Conservation (phyloP, 768 basidiomycete species). For the Rhizopogon vesiculosus region DNA sequence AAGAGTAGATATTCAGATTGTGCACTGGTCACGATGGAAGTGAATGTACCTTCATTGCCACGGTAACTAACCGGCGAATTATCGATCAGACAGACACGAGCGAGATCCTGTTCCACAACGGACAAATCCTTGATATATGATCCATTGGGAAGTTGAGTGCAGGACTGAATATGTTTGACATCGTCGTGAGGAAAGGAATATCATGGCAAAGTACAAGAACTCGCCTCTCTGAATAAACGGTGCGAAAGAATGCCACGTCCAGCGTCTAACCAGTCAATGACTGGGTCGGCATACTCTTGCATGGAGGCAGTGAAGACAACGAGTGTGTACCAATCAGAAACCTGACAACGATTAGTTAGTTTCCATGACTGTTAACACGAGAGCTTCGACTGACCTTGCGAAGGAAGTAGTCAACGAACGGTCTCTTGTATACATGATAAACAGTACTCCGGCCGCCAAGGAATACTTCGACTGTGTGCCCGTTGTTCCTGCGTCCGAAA, state of each 20-base stretch:
- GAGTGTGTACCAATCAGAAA: slow-evolving; percentile 96
- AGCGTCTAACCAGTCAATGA: slow-evolving; percentile 98
- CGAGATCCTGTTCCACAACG: slow-evolving; percentile 83
- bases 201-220: slow-evolving; percentile 24
- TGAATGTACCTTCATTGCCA: slow-evolving; percentile 77
- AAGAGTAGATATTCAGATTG: slow-evolving; percentile 3
- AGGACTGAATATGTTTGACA: slow-evolving; percentile 53
- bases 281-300: slow-evolving; percentile 99
- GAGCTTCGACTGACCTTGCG: slow-evolving; percentile 56
- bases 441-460: slow-evolving; percentile 83
- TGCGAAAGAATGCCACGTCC: slow-evolving; percentile 87
- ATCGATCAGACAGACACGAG: slow-evolving; percentile 92
- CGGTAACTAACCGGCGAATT: slow-evolving; percentile 93
- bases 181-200: slow-evolving; percentile 1
- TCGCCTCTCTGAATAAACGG: slow-evolving; percentile 87
- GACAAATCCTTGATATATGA: slow-evolving; percentile 93
- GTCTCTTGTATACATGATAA: slow-evolving; percentile 98
- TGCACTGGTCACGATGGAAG: not conserved
- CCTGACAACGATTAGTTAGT: slow-evolving; percentile 43
- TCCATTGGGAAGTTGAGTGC: slow-evolving; percentile 88
- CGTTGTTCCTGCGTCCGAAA: slow-evolving; percentile 54
- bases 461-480: slow-evolving; percentile 90
- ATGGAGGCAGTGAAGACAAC: slow-evolving; percentile 99
- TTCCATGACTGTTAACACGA: not conserved
- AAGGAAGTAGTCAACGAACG: slow-evolving; percentile 94